Evolutionary conservation across 2,329 filamentous ascomycete genomes (phyloP).

Genomic region (Pseudocercospora eumusae): DNA sequence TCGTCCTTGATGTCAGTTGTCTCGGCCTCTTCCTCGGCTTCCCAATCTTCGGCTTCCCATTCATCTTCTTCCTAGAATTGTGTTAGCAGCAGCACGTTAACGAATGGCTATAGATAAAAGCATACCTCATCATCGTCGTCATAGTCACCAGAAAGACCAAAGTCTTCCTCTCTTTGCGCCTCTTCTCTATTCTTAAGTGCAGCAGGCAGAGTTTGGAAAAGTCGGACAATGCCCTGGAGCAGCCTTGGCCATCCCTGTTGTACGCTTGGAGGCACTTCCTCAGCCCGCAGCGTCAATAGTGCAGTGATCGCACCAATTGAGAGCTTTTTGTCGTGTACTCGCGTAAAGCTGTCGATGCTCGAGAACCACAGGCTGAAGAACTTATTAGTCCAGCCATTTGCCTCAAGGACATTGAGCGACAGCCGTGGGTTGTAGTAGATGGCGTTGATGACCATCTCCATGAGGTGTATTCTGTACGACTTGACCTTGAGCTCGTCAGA

Average conservation of each 20-base stretch:
- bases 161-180: slow-evolving; percentile 81
- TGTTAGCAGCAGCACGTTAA: slow-evolving; percentile 20
- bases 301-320: slow-evolving; percentile 91
- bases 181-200: slow-evolving; percentile 92
- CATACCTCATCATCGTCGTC: slow-evolving; percentile 67
- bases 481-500: slow-evolving; percentile 81
- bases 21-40: slow-evolving; percentile 65
- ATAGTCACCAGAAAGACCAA: slow-evolving; percentile 72
- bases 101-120: not conserved
- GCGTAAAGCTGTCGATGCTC: slow-evolving; percentile 86
- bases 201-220: slow-evolving; percentile 87
- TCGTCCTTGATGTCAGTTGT: slow-evolving; percentile 76
- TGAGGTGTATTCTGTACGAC: slow-evolving; percentile 90
- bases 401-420: slow-evolving; percentile 82
- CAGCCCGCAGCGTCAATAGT: slow-evolving; percentile 74
- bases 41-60: slow-evolving; percentile 76
- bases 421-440: slow-evolving; percentile 95
- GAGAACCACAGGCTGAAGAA: slow-evolving; percentile 99
- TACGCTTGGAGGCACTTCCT: slow-evolving; percentile 86
- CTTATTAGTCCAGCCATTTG: slow-evolving; percentile 93
- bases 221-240: slow-evolving; percentile 80
- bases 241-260: slow-evolving; percentile 93
- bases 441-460: slow-evolving; percentile 98
- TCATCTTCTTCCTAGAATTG: slow-evolving; percentile 65
- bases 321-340: slow-evolving; percentile 98